phyloP scores from a whole-genome alignment of 129 eudicot genomes.

The Pittosporum tobira region DNA sequence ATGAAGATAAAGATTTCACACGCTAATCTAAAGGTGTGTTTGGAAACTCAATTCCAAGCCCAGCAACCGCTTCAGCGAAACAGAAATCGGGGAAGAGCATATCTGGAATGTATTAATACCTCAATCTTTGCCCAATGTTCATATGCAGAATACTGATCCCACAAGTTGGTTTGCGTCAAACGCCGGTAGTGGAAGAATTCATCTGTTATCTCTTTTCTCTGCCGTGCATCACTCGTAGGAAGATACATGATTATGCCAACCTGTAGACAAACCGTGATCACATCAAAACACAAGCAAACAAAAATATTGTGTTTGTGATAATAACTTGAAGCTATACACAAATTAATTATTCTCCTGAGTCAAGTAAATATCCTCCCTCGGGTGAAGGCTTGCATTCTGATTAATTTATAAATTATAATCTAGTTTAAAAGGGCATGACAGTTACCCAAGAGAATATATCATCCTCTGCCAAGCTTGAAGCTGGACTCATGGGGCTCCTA shows the following conservation, averaged over 20 bases:
- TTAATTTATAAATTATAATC: too few species aligned
- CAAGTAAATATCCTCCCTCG: too few species aligned
- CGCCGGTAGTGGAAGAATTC: slow-evolving; percentile 80
- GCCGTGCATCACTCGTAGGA: slow-evolving; percentile 80
- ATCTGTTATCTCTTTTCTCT: slow-evolving; percentile 84
- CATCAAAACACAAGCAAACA: background rate
- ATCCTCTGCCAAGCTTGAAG: slow-evolving; percentile 62
- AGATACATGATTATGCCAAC: slow-evolving; percentile 98
- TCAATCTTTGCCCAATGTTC: slow-evolving; percentile 99
- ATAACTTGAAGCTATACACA: background rate
- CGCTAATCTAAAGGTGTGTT: background rate
- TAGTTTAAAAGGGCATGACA: background rate
- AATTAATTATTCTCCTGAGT: too few species aligned
- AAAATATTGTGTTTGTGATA: background rate
- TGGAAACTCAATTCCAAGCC: too few species aligned
- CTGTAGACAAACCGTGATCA: slow-evolving; percentile 24
- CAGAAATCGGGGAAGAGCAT: slow-evolving; percentile 1
- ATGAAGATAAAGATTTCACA: background rate
- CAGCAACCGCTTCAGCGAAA: background rate
- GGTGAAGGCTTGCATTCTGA: too few species aligned
- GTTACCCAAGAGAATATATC: slow-evolving; percentile 94
- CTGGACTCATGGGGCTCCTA: slow-evolving; percentile 91
- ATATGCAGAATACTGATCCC: slow-evolving; percentile 89
- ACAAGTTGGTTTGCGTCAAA: slow-evolving; percentile 52
- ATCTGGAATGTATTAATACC: slow-evolving; percentile 33